Evolutionary conservation across 2,329 filamentous ascomycete species (phyloP).

Genomic region (Apiospora aurea): DNA sequence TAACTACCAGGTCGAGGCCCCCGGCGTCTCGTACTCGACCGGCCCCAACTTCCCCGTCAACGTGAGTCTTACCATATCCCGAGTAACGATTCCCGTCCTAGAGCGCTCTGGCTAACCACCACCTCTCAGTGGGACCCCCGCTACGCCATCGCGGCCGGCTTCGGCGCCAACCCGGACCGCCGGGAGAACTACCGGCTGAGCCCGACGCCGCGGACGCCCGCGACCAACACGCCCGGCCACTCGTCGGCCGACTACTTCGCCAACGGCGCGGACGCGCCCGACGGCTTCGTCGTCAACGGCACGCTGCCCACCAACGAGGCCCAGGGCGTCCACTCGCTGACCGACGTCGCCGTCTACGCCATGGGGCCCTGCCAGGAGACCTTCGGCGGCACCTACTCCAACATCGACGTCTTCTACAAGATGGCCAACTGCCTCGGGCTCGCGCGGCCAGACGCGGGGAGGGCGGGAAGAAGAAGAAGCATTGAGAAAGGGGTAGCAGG

Average conservation of each 20-base stretch:
- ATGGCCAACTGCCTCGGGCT: slow-evolving; percentile 74
- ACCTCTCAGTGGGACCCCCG: slow-evolving; percentile 70
- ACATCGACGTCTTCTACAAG: slow-evolving; percentile 77
- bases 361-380: slow-evolving; percentile 79
- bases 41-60: slow-evolving; percentile 80
- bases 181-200: slow-evolving; percentile 79
- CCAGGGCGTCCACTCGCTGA: slow-evolving; percentile 79
- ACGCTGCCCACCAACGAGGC: slow-evolving; percentile 69
- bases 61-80: slow-evolving; percentile 45
- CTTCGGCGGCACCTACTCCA: slow-evolving; percentile 76
- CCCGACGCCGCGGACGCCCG: slow-evolving; percentile 68
- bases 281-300: slow-evolving; percentile 78
- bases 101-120: background rate
- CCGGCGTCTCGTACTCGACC: slow-evolving; percentile 72
- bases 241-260: slow-evolving; percentile 66
- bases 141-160: slow-evolving; percentile 78
- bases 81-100: background rate
- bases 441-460: slow-evolving; percentile 38
- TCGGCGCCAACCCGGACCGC: slow-evolving; percentile 75
- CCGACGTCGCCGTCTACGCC: slow-evolving; percentile 80
- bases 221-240: slow-evolving; percentile 59
- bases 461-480: background rate
- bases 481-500: no score
- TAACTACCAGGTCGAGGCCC: slow-evolving; percentile 69
- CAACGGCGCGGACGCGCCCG: slow-evolving; percentile 70